Conservation (phyloP, 2,329 filamentous ascomycete species). For the Sporothrix curviconia region DNA sequence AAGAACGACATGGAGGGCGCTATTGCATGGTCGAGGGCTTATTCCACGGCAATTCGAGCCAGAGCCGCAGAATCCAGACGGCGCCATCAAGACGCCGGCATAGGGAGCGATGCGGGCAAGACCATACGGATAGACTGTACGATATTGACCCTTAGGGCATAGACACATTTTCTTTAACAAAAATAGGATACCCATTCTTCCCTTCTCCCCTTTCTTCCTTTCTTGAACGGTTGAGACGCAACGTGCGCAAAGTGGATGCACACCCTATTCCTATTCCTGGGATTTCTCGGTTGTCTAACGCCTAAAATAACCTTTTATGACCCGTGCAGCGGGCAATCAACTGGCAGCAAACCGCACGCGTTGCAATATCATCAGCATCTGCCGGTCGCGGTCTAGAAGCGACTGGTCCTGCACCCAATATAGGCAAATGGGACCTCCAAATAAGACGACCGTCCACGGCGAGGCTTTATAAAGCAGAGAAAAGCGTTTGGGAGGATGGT, state of each 20-base stretch:
- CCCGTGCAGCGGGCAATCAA: background rate
- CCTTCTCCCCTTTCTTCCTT: background rate
- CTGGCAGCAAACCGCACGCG: too few relatives aligned
- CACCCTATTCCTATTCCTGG: background rate
- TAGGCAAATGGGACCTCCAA: background rate
- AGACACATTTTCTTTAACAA: background rate
- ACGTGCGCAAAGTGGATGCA: background rate
- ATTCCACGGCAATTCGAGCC: slow-evolving; percentile 52
- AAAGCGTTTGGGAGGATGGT: background rate
- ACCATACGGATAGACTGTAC: background rate
- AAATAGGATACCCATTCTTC: slow-evolving; percentile 3
- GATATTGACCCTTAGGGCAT: too few relatives aligned
- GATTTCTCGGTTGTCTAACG: background rate
- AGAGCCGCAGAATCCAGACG: slow-evolving; percentile 33
- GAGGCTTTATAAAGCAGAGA: background rate
- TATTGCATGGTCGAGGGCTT: slow-evolving; percentile 69
- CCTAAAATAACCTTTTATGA: background rate
- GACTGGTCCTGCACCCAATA: slow-evolving; percentile 1
- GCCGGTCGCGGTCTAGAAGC: background rate
- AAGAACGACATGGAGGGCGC: slow-evolving; percentile 86
- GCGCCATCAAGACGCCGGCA: slow-evolving; percentile 36
- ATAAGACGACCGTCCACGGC: background rate
- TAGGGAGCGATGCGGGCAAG: background rate
- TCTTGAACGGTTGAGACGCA: background rate
- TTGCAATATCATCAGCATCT: too few relatives aligned